Conservation (phyloP, 179 eudicot species). For the Gypsophila paniculata region DNA sequence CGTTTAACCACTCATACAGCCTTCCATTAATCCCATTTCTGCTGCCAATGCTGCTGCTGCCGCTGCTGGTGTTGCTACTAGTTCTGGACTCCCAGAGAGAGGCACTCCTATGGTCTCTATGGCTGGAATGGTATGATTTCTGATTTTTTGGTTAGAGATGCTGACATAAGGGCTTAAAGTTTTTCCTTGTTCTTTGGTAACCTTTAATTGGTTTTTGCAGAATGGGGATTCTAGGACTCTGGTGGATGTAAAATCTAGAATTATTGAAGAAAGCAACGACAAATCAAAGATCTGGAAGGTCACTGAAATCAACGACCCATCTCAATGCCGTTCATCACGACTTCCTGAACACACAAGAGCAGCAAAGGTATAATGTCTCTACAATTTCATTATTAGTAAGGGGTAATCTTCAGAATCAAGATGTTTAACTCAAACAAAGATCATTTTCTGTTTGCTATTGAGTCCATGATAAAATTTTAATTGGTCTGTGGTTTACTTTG, state of each 20-base stretch:
- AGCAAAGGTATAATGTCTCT: constrained; percentile 49
- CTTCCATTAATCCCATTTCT: constrained; percentile 53
- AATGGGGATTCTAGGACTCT: constrained; percentile 67
- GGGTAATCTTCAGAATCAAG: too few relatives aligned
- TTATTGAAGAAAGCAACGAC: constrained; percentile 68
- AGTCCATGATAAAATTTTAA: too few relatives aligned
- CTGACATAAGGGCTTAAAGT: too few relatives aligned
- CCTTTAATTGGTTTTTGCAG: constrained; percentile 31
- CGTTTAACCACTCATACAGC: constrained; percentile 42
- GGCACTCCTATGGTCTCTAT: constrained; percentile 49
- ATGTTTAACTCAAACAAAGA: too few relatives aligned
- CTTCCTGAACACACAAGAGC: constrained; percentile 76
- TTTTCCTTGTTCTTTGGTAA: constrained; percentile 3
- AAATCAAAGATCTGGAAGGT: constrained; percentile 91
- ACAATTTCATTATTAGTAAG: too few relatives aligned
- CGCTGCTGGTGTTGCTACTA: constrained; percentile 41
- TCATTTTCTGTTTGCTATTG: too few relatives aligned
- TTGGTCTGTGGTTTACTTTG: too few relatives aligned
- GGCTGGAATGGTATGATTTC: constrained; percentile 52
- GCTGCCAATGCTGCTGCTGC: constrained; percentile 41
- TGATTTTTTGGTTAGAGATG: not conserved
- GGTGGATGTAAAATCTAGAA: constrained; percentile 72
- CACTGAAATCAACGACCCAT: constrained; percentile 67
- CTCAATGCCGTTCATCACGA: constrained; percentile 73
- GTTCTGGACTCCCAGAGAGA: constrained; percentile 64